Percentiles rank a stretch among this genome's conserved stretches.
Conservation (phyloP, 2,329 filamentous ascomycete species). For the Neurospora sp. region DNA sequence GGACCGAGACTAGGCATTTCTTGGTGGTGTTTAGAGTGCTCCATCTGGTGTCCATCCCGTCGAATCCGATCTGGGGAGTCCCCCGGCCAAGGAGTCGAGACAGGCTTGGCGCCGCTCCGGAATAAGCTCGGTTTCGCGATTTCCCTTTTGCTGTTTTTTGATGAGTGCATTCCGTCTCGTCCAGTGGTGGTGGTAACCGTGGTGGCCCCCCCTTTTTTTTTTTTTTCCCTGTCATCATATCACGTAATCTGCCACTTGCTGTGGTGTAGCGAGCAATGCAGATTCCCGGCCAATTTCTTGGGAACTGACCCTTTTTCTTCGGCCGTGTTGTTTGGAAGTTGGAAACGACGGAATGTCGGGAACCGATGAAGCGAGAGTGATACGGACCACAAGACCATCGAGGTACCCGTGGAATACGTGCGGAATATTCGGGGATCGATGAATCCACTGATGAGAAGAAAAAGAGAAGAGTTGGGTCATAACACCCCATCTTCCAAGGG, state of each 20-base stretch:
- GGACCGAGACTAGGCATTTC: constrained; percentile 6
- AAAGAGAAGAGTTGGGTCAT: background rate
- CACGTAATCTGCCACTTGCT: background rate
- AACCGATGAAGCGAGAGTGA: background rate
- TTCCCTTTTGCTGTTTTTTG: background rate
- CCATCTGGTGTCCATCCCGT: background rate
- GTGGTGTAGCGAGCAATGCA: background rate
- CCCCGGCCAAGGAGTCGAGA: background rate
- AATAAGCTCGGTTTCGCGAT: background rate
- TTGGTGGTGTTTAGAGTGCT: background rate
- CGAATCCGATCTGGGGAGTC: background rate
- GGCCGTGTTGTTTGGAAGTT: background rate
- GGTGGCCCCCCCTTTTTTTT: background rate
- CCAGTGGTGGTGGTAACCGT: background rate
- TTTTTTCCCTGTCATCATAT: background rate
- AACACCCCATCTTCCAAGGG: too few relatives aligned
- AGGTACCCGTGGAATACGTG: background rate
- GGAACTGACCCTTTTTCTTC: background rate
- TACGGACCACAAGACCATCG: background rate
- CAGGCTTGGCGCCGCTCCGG: background rate
- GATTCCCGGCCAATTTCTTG: background rate
- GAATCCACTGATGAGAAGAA: background rate
- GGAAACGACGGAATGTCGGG: background rate
- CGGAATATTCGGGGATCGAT: background rate
- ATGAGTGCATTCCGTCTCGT: background rate